These are phyloP conservation scores for Globisporangium spinosum DNA, from an alignment of 352 stramenopile genomes.

Conservation along the genomic window DNA sequence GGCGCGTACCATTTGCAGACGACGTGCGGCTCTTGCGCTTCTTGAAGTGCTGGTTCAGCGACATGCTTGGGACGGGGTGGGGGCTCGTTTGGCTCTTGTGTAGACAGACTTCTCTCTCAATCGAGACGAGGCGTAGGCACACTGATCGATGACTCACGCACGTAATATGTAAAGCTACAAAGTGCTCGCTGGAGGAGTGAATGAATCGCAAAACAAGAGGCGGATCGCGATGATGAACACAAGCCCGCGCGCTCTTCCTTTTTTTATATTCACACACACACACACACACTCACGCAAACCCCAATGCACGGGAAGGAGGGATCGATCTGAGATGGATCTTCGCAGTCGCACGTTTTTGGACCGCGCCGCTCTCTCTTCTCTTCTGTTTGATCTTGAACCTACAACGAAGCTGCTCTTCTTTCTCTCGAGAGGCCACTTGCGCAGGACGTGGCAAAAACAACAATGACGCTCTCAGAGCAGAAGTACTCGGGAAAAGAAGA, in stretches of 20 bases:
- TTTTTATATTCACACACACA: constrained; percentile 9
- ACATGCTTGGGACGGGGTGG: constrained; percentile 25
- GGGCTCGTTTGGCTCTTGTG: neutral
- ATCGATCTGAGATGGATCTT: neutral
- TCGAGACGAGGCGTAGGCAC: constrained; percentile 4
- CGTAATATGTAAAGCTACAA: neutral
- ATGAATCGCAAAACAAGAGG: constrained; percentile 8
- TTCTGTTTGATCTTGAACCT: neutral
- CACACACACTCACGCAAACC: neutral
- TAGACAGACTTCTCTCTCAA: neutral
- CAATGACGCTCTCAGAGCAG: constrained; percentile 30
- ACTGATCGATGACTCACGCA: neutral
- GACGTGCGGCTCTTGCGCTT: constrained; percentile 59
- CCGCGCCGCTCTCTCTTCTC: constrained; percentile 1
- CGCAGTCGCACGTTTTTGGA: constrained; percentile 6
- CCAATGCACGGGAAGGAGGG: neutral
- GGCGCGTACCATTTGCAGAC: constrained; percentile 7
- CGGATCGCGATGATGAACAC: neutral
- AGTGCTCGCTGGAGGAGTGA: neutral
- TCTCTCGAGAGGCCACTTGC: constrained; percentile 32
- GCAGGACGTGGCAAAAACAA: constrained; percentile 51
- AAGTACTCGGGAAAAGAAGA: neutral
- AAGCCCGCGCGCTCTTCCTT: constrained; percentile 1
- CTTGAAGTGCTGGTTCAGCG: constrained; percentile 64
- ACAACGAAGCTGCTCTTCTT: neutral